phyloP scores from a whole-genome alignment of 1,284 basidiomycete genomes.

The Cryptococcus wingfieldii region DNA sequence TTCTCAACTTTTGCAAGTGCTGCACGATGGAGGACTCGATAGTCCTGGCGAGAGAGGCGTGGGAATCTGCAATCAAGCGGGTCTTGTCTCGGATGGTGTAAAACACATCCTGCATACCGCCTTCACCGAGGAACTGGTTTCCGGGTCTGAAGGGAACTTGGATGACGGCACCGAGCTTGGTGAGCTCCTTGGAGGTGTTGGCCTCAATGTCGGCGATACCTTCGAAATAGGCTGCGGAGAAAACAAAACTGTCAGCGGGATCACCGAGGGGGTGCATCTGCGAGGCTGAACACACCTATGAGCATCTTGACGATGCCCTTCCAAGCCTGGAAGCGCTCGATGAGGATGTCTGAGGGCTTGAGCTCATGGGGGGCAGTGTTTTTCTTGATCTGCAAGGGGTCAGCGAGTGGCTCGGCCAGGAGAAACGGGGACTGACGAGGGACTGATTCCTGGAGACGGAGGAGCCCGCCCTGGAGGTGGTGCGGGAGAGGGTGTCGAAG shows the following conservation, averaged over 20 bases:
- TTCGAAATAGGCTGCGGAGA: slow-evolving; percentile 53
- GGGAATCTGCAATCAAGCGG: slow-evolving; percentile 88
- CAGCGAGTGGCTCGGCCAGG: neutral
- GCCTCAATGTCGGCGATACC: slow-evolving; percentile 93
- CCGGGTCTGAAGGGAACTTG: slow-evolving; percentile 95
- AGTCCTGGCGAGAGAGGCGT: slow-evolving; percentile 92
- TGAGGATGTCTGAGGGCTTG: slow-evolving; percentile 90
- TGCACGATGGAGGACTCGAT: slow-evolving; percentile 97
- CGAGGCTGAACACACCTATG: slow-evolving; percentile 53
- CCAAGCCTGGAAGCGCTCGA: slow-evolving; percentile 71
- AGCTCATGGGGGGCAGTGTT: slow-evolving; percentile 85
- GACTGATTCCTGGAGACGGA: slow-evolving; percentile 71
- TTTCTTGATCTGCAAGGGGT: slow-evolving; percentile 64
- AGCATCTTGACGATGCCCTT: slow-evolving; percentile 87
- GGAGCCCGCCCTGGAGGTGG: slow-evolving; percentile 64
- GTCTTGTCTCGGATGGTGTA: slow-evolving; percentile 93
- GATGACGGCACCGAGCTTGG: slow-evolving; percentile 93
- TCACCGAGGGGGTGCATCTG: neutral
- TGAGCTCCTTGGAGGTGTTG: slow-evolving; percentile 89
- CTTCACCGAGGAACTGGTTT: slow-evolving; percentile 92
- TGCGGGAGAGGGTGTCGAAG: slow-evolving; percentile 48
- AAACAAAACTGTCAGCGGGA: slow-evolving; percentile 2
- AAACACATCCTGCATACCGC: slow-evolving; percentile 88
- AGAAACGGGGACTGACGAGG: slow-evolving; percentile 50
- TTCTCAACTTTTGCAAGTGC: slow-evolving; percentile 87